phyloP scores from a whole-genome alignment of 306 rosid genomes.

The Canavalia ensiformis region DNA sequence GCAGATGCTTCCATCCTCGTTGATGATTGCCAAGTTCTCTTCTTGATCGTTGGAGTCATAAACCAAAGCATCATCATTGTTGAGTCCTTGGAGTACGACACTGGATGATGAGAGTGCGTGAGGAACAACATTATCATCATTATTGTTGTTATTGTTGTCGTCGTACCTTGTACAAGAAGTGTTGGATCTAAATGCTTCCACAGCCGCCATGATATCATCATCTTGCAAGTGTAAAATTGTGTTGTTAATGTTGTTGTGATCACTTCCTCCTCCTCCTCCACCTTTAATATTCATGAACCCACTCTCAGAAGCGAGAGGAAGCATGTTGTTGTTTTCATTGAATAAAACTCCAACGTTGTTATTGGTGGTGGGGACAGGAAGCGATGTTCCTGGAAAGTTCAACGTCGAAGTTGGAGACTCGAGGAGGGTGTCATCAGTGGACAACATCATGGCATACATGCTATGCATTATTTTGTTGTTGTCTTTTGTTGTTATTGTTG shows the following conservation, averaged over 20 bases:
- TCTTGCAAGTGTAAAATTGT: slow-evolving; percentile 25
- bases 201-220: slow-evolving; percentile 54
- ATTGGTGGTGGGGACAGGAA: slow-evolving; percentile 17
- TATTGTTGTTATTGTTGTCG: neutral
- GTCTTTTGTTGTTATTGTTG: neutral
- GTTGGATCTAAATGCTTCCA: slow-evolving; percentile 55
- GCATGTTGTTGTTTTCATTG: slow-evolving; percentile 25
- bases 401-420: slow-evolving; percentile 60
- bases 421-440: slow-evolving; percentile 49
- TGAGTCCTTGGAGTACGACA: slow-evolving; percentile 46
- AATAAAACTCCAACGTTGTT: slow-evolving; percentile 1
- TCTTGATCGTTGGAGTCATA: slow-evolving; percentile 32
- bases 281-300: neutral
- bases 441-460: slow-evolving; percentile 60
- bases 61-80: neutral
- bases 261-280: neutral
- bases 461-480: slow-evolving; percentile 38
- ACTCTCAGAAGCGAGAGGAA: slow-evolving; percentile 9
- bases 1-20: slow-evolving; percentile 42
- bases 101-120: neutral
- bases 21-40: slow-evolving; percentile 27
- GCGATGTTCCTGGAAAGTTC: slow-evolving; percentile 42
- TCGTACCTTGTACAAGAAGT: neutral
- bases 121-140: neutral
- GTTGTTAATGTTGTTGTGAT: neutral